Evolutionary conservation across 2,329 filamentous ascomycete genomes (phyloP).

Genomic region (Paraphoma sp.): DNA sequence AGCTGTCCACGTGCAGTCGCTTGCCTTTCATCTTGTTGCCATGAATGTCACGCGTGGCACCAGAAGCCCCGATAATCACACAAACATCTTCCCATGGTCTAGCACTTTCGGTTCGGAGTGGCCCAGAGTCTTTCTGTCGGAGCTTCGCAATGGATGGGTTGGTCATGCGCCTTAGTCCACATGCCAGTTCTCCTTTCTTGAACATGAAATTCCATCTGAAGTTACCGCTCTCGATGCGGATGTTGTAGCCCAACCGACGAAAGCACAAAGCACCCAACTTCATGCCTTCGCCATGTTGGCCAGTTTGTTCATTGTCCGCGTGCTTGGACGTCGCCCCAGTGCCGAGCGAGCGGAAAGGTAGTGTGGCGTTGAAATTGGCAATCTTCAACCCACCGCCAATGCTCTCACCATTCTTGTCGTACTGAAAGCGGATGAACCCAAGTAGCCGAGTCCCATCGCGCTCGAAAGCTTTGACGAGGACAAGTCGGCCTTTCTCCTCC

Average conservation of each 20-base stretch:
- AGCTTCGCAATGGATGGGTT: background rate
- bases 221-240: constrained; percentile 10
- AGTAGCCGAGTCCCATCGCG: constrained; percentile 4
- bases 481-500: background rate
- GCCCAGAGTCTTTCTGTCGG: background rate
- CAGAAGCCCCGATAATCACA: constrained; percentile 12
- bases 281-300: constrained; percentile 30
- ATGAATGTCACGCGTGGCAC: background rate
- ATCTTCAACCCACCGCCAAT: constrained; percentile 12
- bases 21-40: constrained; percentile 1
- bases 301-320: constrained; percentile 9
- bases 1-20: constrained; percentile 7
- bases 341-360: constrained; percentile 7
- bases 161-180: constrained; percentile 8
- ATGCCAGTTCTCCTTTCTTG: constrained; percentile 8
- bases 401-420: constrained; percentile 8
- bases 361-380: constrained; percentile 19
- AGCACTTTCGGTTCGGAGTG: background rate
- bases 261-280: constrained; percentile 23
- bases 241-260: constrained; percentile 14
- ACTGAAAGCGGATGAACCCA: constrained; percentile 22
- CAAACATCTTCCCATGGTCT: constrained; percentile 20
- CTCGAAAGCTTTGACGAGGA: constrained; percentile 2
- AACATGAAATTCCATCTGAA: constrained; percentile 11
- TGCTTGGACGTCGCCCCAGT: constrained; percentile 21